These are phyloP conservation scores for Suillus bovinus DNA, from an alignment of 768 basidiomycete genomes.

Conservation along the genomic window DNA sequence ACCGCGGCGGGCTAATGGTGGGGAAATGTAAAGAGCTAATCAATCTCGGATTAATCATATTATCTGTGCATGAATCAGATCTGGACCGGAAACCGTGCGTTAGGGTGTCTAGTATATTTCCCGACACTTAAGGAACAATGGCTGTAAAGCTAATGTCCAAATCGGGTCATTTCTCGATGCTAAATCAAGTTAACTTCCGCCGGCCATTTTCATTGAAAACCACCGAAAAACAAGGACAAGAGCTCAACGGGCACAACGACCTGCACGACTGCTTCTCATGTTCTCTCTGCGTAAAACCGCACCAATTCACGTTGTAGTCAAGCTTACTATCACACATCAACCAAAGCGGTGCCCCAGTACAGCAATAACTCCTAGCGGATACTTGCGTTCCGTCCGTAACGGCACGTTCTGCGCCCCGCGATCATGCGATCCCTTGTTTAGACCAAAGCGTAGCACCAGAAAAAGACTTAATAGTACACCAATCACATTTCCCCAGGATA, in stretches of 20 bases:
- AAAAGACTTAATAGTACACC: background rate
- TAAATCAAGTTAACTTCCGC: conserved; percentile 6
- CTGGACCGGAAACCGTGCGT: conserved; percentile 14
- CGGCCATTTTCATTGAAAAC: background rate
- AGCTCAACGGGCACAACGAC: background rate
- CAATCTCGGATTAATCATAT: conserved; percentile 3
- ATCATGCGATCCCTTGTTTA: background rate
- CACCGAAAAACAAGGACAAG: conserved; percentile 3
- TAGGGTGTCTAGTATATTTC: conserved; percentile 4
- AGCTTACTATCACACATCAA: background rate
- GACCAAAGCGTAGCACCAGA: background rate
- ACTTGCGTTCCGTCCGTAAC: background rate
- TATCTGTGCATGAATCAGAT: conserved; percentile 16
- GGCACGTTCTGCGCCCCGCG: background rate
- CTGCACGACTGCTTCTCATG: background rate
- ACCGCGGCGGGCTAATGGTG: background rate
- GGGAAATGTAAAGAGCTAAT: background rate
- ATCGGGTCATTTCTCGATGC: background rate
- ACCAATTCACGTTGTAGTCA: background rate
- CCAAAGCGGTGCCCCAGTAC: background rate
- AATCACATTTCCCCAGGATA: background rate
- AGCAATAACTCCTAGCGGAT: background rate
- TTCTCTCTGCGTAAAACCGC: background rate
- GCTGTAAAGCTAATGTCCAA: conserved; percentile 5
- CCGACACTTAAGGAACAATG: conserved; percentile 1